These are phyloP conservation scores for Ophidiomyces ophidiicola DNA, from an alignment of 2,329 filamentous ascomycete genomes.

Conservation along the genomic window DNA sequence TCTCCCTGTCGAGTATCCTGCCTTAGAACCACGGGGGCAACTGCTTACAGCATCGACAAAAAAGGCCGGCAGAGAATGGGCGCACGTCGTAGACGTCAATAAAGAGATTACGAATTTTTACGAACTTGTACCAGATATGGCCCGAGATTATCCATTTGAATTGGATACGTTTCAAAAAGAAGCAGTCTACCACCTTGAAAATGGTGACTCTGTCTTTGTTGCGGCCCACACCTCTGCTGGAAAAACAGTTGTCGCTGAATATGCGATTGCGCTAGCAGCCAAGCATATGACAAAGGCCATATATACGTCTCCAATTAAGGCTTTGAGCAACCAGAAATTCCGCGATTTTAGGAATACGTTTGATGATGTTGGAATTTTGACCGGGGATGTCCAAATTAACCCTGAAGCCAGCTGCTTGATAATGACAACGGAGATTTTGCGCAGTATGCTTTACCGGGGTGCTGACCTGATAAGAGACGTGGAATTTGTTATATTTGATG, in stretches of 20 bases:
- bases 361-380: conserved; percentile 92
- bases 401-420: conserved; percentile 96
- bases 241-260: conserved; percentile 96
- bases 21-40: conserved; percentile 69
- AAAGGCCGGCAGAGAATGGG: conserved; percentile 78
- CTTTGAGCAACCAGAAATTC: conserved; percentile 96
- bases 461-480: conserved; percentile 94
- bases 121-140: conserved; percentile 92
- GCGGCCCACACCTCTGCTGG: conserved; percentile 95
- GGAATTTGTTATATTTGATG: conserved; percentile 97
- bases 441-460: conserved; percentile 95
- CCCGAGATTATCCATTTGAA: conserved; percentile 90
- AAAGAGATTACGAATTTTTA: conserved; percentile 86
- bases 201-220: conserved; percentile 93
- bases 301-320: conserved; percentile 97
- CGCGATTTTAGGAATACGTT: conserved; percentile 83
- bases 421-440: conserved; percentile 96
- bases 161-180: conserved; percentile 98
- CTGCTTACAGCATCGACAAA: conserved; percentile 60
- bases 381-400: conserved; percentile 94
- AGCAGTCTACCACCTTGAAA: conserved; percentile 92
- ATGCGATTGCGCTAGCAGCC: conserved; percentile 89
- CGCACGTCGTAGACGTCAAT: conserved; percentile 95
- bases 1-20: conserved; percentile 83
- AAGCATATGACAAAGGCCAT: conserved; percentile 99